Evolutionary conservation across 805 yeast genomes (phyloP).

Genomic region (Ogataea sp.): DNA sequence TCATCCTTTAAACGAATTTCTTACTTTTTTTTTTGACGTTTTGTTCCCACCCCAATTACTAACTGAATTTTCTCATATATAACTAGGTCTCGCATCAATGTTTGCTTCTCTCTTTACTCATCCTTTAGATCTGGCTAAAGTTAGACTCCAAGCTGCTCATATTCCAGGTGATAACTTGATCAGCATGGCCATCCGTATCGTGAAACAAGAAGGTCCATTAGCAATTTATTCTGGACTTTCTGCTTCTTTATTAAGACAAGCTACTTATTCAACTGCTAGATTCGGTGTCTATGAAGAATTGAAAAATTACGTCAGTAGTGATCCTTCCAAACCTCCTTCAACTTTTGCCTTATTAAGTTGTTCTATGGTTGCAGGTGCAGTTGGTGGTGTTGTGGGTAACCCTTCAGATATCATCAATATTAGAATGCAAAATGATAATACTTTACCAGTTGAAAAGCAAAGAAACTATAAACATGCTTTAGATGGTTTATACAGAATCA

Average conservation of each 20-base stretch:
- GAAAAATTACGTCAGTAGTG: conserved; percentile 43
- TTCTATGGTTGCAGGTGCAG: conserved; percentile 80
- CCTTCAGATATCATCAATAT: conserved; percentile 85
- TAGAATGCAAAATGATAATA: conserved; percentile 84
- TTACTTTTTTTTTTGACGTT: too few species aligned
- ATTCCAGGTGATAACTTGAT: conserved; percentile 56
- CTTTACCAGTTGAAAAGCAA: conserved; percentile 54
- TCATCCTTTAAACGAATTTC: not conserved
- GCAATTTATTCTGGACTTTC: conserved; percentile 77
- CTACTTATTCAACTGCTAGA: conserved; percentile 79
- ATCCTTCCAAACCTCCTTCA: conserved; percentile 38
- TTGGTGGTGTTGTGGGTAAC: conserved; percentile 82
- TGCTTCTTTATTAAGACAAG: conserved; percentile 79
- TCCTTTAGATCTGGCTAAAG: conserved; percentile 83
- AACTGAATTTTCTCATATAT: not conserved
- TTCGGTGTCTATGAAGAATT: conserved; percentile 79
- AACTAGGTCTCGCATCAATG: conserved; percentile 53
- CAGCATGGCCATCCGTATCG: conserved; percentile 52
- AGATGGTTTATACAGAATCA: conserved; percentile 61
- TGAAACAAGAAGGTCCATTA: conserved; percentile 54
- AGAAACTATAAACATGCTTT: conserved; percentile 72
- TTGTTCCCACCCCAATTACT: too few species aligned
- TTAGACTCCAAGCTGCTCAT: conserved; percentile 73
- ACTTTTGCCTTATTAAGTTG: conserved; percentile 58
- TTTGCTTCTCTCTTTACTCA: conserved; percentile 64